A percentile compares a stretch with the other conserved stretches of the same genome.
These are phyloP conservation scores for Yamadazyma olivae DNA, from an alignment of 805 yeast genomes.

Conservation along the genomic window DNA sequence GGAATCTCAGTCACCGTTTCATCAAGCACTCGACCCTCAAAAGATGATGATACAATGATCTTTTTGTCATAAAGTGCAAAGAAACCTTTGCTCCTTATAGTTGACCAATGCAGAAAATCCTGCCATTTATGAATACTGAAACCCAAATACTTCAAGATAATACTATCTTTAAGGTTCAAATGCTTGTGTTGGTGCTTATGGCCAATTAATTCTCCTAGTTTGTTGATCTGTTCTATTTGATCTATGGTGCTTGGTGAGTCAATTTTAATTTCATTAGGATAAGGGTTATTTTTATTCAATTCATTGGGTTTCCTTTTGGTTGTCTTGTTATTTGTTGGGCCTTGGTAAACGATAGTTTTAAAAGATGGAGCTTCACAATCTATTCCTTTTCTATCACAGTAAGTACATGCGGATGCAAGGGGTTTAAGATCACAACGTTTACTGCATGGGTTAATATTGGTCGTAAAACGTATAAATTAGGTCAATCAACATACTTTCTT, in stretches of 20 bases:
- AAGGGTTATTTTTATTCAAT: too few species aligned
- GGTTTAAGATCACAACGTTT: not conserved
- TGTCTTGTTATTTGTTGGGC: not conserved
- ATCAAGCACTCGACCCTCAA: not conserved
- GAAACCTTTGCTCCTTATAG: slow-evolving; percentile 1
- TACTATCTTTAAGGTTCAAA: not conserved
- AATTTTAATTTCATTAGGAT: too few species aligned
- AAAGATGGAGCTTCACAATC: not conserved
- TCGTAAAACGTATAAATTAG: too few species aligned
- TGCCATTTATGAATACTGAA: not conserved
- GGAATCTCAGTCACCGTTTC: slow-evolving; percentile 2
- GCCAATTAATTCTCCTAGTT: not conserved
- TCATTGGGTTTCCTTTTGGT: too few species aligned
- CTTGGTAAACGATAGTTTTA: not conserved
- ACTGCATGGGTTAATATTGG: too few species aligned
- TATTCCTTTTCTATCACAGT: not conserved
- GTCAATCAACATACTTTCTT: too few species aligned
- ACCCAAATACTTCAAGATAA: not conserved
- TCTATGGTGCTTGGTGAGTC: too few species aligned
- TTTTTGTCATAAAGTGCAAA: not conserved
- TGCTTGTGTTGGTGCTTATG: not conserved
- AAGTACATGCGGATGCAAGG: not conserved
- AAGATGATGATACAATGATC: not conserved
- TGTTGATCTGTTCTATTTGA: not conserved
- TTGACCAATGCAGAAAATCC: not conserved